A percentile compares a stretch with the other conserved stretches of the same genome.
phyloP scores from a whole-genome alignment of 2,329 filamentous ascomycete species.

The Talaromyces atroroseus region DNA sequence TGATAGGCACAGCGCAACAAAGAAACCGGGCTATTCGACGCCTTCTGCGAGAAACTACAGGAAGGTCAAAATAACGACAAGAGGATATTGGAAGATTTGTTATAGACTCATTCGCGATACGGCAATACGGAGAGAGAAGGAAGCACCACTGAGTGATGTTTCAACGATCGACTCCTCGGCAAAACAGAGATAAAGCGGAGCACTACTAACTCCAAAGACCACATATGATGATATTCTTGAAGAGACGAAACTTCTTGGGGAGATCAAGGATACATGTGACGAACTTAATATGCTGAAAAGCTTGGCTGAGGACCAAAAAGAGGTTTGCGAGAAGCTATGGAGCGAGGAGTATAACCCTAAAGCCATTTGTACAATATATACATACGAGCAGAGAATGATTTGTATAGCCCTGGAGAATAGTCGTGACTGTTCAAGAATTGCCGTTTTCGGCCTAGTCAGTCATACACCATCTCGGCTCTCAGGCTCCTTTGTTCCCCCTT shows the following conservation, averaged over 20 bases:
- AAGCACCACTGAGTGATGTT: too few relatives aligned
- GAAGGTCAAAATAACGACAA: background rate
- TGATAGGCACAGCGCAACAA: constrained; percentile 4
- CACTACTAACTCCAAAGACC: background rate
- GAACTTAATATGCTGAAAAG: constrained; percentile 20
- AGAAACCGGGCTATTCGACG: constrained; percentile 4
- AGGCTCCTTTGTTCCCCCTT: too few relatives aligned
- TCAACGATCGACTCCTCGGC: background rate
- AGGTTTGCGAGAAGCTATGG: constrained; percentile 13
- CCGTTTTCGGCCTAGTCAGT: too few relatives aligned
- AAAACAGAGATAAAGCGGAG: background rate
- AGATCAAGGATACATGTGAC: constrained; percentile 21
- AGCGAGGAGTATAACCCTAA: background rate
- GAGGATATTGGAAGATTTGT: background rate
- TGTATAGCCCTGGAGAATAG: too few relatives aligned
- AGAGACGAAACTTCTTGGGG: constrained; percentile 14
- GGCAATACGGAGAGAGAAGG: background rate
- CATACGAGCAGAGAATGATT: too few relatives aligned
- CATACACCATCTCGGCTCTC: too few relatives aligned
- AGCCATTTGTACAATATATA: too few relatives aligned
- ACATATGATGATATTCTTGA: constrained; percentile 11
- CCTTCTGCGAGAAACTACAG: background rate
- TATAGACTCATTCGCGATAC: background rate
- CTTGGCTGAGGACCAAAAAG: constrained; percentile 15
- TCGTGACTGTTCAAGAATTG: too few relatives aligned